These are phyloP conservation scores for Aspergillus sp. DNA, from an alignment of 2,329 filamentous ascomycete genomes.

Conservation along the genomic window DNA sequence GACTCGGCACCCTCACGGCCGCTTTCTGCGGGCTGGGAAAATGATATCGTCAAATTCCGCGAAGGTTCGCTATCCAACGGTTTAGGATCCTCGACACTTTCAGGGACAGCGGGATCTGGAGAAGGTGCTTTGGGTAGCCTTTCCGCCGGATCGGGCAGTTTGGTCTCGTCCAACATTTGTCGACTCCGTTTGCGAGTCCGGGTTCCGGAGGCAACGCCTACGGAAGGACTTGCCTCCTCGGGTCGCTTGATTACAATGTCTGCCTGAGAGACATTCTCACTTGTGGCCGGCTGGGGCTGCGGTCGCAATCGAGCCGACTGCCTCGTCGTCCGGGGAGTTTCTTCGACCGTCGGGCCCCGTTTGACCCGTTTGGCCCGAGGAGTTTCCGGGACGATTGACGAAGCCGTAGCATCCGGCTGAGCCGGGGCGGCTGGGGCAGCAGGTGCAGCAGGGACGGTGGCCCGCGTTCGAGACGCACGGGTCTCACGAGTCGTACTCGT, in stretches of 20 bases:
- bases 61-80: conserved; percentile 3
- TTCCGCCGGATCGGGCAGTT: not conserved
- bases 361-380: conserved; percentile 35
- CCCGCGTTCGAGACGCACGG: conserved; percentile 23
- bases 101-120: conserved; percentile 13
- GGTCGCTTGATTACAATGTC: conserved; percentile 6
- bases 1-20: conserved; percentile 10
- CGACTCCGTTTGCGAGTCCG: conserved; percentile 17
- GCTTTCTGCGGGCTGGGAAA: conserved; percentile 2
- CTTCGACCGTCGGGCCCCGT: conserved; percentile 27
- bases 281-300: conserved; percentile 16
- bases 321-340: conserved; percentile 34
- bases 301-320: conserved; percentile 35
- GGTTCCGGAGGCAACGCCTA: conserved; percentile 11
- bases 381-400: conserved; percentile 24
- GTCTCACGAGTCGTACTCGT: conserved; percentile 22
- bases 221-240: conserved; percentile 17
- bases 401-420: conserved; percentile 14
- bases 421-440: conserved; percentile 2
- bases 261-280: conserved; percentile 19
- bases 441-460: conserved; percentile 2
- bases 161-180: conserved; percentile 10
- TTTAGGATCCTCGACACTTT: conserved; percentile 8
- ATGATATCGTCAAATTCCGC: not conserved
- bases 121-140: conserved; percentile 14